Evolutionary conservation across 75 land plant species (phyloP).

Genomic region (Picea glauca): DNA sequence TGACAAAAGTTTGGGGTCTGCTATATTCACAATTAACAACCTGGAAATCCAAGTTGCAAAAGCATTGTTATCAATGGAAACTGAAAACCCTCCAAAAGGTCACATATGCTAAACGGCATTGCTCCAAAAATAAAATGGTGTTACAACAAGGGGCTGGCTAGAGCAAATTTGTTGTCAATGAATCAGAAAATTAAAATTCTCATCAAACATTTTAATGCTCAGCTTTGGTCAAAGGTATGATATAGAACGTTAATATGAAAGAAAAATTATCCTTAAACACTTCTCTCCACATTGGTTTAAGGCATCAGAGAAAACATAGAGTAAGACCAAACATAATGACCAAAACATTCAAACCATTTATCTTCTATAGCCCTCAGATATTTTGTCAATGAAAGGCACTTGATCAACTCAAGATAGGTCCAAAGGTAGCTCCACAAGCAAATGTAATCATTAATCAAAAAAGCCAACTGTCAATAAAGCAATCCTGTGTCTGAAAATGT

Average conservation of each 20-base stretch:
- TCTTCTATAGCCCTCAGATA: too few species aligned
- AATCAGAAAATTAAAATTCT: background rate
- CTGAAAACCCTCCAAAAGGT: background rate
- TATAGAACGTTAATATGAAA: background rate
- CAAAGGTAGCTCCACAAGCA: background rate
- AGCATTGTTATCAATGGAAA: background rate
- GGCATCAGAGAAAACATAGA: background rate
- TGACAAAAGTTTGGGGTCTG: background rate
- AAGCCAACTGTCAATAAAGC: background rate
- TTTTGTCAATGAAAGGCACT: background rate
- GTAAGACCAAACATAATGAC: conserved; percentile 2
- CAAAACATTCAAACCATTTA: background rate
- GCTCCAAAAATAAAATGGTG: background rate
- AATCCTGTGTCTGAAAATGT: background rate
- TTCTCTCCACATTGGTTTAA: background rate
- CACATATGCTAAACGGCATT: background rate
- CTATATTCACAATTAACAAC: background rate
- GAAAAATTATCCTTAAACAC: background rate
- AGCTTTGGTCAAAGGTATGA: background rate
- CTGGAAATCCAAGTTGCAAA: background rate
- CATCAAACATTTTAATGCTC: background rate
- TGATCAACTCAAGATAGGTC: background rate
- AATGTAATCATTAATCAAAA: background rate
- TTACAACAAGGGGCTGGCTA: background rate
- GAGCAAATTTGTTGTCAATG: background rate